phyloP scores from a whole-genome alignment of 371 early-diverging fungal genomes.

The Rhizopus arrhizus region DNA sequence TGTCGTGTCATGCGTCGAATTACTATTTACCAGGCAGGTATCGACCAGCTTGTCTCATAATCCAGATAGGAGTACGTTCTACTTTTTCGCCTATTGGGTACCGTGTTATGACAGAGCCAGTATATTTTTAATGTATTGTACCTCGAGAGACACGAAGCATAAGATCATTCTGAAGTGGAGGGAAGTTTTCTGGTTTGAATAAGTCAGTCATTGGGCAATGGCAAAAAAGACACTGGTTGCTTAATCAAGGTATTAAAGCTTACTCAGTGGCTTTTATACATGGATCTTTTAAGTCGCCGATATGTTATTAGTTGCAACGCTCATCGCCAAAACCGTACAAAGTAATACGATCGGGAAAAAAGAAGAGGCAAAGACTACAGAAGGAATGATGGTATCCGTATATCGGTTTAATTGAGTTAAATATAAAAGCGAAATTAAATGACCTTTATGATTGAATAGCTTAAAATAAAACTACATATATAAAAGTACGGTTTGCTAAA shows the following conservation, averaged over 20 bases:
- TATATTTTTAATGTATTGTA: conserved; percentile 7
- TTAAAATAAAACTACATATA: too few relatives aligned
- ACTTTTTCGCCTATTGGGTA: conserved; percentile 66
- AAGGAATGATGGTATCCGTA: too few relatives aligned
- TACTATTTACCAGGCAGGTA: conserved; percentile 84
- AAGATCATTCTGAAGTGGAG: conserved; percentile 88
- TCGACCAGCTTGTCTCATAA: conserved; percentile 98
- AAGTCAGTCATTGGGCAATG: conserved; percentile 10
- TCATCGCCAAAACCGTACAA: background rate
- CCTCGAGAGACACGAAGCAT: conserved; percentile 87
- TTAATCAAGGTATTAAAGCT: background rate
- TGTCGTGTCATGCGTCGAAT: too few relatives aligned
- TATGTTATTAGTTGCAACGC: background rate
- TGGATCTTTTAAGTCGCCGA: background rate
- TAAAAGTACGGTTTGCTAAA: too few relatives aligned
- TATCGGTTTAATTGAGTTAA: too few relatives aligned
- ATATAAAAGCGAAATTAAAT: too few relatives aligned
- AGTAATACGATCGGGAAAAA: background rate
- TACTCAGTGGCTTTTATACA: conserved; percentile 7
- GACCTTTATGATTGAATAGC: too few relatives aligned
- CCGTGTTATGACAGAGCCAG: background rate
- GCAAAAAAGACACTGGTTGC: background rate
- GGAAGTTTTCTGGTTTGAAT: conserved; percentile 59
- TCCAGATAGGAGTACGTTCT: conserved; percentile 95
- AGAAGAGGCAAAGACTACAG: too few relatives aligned